These are phyloP conservation scores for Hordeum pubiflorum DNA, from an alignment of 202 grass and related monocot species.

Conservation along the genomic window DNA sequence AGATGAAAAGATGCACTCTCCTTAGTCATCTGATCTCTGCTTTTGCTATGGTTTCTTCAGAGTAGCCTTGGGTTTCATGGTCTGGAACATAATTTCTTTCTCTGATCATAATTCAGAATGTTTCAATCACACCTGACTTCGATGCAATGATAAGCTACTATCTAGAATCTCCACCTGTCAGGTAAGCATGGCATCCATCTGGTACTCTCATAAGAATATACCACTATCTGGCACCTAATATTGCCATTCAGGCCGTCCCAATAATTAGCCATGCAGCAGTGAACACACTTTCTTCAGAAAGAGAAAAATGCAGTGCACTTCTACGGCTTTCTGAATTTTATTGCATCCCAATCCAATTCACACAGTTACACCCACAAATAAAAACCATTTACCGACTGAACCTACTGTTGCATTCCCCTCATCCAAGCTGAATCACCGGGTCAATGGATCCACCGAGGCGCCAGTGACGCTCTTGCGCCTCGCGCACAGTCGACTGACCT, in stretches of 20 bases:
- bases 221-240: slow-evolving; percentile 24
- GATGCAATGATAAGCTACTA: not conserved
- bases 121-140: not conserved
- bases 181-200: slow-evolving; percentile 28
- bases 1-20: too few species aligned
- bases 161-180: not conserved
- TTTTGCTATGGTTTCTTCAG: not conserved
- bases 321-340: not conserved
- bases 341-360: slow-evolving; percentile 25
- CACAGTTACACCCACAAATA: slow-evolving; percentile 14
- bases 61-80: not conserved
- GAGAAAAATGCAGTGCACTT: not conserved
- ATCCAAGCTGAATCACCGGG: slow-evolving; percentile 19
- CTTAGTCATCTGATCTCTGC: not conserved
- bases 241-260: slow-evolving; percentile 12
- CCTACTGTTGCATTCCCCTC: not conserved
- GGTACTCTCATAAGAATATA: not conserved
- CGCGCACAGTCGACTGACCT: not conserved
- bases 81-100: not conserved
- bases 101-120: not conserved
- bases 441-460: not conserved
- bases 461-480: not conserved
- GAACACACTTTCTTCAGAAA: not conserved
- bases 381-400: not conserved
- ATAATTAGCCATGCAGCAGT: not conserved